Evolutionary conservation across 495 filamentous ascomycete species (phyloP), one percentile per base, ranked within the genome.

Genomic region (Podospora appendiculata): DNA sequence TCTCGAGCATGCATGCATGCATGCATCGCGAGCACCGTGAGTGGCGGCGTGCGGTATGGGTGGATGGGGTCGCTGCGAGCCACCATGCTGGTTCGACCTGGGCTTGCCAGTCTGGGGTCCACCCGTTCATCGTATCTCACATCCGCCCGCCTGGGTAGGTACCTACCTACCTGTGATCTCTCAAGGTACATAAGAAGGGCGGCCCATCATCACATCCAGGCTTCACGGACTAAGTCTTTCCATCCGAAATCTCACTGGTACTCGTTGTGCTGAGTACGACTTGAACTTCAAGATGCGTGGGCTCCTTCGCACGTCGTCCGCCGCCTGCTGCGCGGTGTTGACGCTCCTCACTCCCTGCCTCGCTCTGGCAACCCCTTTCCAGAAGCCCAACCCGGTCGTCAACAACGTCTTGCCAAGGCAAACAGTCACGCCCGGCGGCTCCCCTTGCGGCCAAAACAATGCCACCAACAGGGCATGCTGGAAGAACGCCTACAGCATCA

Each of bases 381-480:
- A 38, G 10, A 11, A 33, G 11, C 44, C 50, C 7, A 32, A 38
- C 17, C 43, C 44, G 2, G 51, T 58, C 7, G 41, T 52, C 9
- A 19, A 57, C 43, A 19, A 57, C 43, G 50, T 60, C 25, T n/a
- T 52, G 10, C 54, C 60, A 3, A 53, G 55, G 34, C 60, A 63
- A 35, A 60, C 56, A 41, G 59, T 64, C 50, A 61, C 41, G 8
- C 61, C 61, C 11, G 61, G 61, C 5, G 61, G 61, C 25, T 51
- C 47, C 32, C 61, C 61, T 1, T 64, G 61, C 41, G 61, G 66
- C 1, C 61, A 64, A 12, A 59, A 68, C 53, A 68, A 63, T 12
- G 51, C 63, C 14, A 59, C 59, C 7, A 67, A 70, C 50, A 49
- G 67, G 4, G 50, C 47, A 0, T 70, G 67, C 50, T 70, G 67